These are phyloP conservation scores for Tulasnella sp. DNA, from an alignment of 768 basidiomycete genomes.

Conservation along the genomic window DNA sequence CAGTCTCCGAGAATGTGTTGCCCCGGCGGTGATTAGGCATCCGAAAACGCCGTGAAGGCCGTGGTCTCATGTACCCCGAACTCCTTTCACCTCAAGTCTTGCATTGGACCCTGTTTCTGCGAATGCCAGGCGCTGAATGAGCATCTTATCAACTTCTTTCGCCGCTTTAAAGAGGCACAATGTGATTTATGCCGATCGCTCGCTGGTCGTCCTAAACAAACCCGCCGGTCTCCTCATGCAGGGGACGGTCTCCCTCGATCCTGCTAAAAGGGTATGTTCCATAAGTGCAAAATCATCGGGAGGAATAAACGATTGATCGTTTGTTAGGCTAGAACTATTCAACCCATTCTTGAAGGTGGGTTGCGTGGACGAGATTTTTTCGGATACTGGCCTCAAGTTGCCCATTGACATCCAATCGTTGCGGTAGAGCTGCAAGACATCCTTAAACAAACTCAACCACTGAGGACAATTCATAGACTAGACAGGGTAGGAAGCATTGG, in stretches of 20 bases:
- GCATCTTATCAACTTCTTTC: too few species aligned
- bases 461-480: constrained; percentile 25
- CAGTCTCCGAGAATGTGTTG: too few species aligned
- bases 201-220: constrained; percentile 23
- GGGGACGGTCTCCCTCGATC: constrained; percentile 9
- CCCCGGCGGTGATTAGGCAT: too few species aligned
- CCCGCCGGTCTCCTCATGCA: constrained; percentile 7
- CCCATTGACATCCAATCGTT: neutral
- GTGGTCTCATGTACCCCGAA: too few species aligned
- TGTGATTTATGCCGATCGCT: constrained; percentile 20
- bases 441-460: constrained; percentile 12
- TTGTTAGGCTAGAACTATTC: constrained; percentile 15
- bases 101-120: too few species aligned
- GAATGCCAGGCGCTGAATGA: too few species aligned
- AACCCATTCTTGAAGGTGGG: constrained; percentile 22
- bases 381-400: neutral
- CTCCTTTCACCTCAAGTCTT: too few species aligned
- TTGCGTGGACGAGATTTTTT: neutral
- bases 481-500: neutral
- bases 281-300: neutral
- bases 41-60: too few species aligned
- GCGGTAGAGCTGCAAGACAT: constrained; percentile 12
- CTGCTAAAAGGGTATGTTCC: neutral
- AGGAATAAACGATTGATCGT: neutral
- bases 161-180: neutral